Base-by-base conservation (phyloP, 2,329 filamentous ascomycete species). In the Monosporascus sp. region DNA sequence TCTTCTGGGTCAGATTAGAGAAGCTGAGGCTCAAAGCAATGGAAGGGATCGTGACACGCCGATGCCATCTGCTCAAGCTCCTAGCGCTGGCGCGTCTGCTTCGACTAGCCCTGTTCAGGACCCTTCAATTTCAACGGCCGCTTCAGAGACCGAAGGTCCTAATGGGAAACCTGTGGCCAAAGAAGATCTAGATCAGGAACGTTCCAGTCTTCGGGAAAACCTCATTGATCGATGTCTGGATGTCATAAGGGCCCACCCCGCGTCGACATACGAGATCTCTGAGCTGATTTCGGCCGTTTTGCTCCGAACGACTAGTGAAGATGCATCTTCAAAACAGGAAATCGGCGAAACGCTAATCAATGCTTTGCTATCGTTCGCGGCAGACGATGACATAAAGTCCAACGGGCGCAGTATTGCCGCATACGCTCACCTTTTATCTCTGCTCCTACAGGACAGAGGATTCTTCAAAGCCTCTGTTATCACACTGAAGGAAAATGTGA, bases 211-310 rank as follows among this genome's bases (percentile, higher is more conserved):
- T 41, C 84, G 90, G 40, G 78, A 83, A 20, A 86, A 90, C 52
- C 73, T 97, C 52, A 92, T 97, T 55, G 92, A 97, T 62, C 88
- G 91, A 54, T 96, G 90, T 59, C 77, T 99, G 22, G 92, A 97
- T 64, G 85, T 97, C 36, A 85, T 99, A 51, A 88, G 93, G 67
- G 86, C 87, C 38, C 92, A 97, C 62, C 87, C 92, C 16, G 86
- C 90, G 61, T 85, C 93, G 11, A 95, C 94, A 0, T 94, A 97
- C 62, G 93, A 97, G 65, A 78, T 99, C 47, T 84, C 91, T 0
- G 92, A 97, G 63, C 78, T 99, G 20, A 92, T 99, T 52, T 82
- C 82, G 38, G 85, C 87, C 3, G 86, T 91, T 24, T 82, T 87
- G 74, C 60, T 81, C 66, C 65, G 85, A 81, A 67, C 83, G 70